Evolutionary conservation across 140 eudicot genomes (phyloP).

Genomic region (Oenanthe javanica): DNA sequence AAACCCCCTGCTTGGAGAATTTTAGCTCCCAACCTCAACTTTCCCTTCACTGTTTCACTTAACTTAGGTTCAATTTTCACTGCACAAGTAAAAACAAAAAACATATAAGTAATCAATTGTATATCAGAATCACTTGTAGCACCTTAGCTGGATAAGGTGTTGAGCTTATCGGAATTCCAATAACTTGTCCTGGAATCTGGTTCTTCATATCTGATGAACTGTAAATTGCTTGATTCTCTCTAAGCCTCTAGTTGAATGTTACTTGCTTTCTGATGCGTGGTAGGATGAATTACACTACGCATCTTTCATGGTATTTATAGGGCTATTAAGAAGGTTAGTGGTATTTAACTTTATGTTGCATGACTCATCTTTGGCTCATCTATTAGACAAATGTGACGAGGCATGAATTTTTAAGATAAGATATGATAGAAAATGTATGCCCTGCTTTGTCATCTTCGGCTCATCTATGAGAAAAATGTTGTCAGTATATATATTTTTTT

Average conservation of each 20-base stretch:
- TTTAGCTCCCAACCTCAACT: slow-evolving; percentile 38
- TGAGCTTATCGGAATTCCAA: slow-evolving; percentile 12
- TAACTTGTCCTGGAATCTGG: slow-evolving; percentile 17
- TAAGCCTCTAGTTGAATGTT: neutral
- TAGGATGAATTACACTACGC: neutral
- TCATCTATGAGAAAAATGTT: too few species aligned
- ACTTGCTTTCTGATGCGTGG: neutral
- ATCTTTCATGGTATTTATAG: neutral
- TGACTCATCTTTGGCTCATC: slow-evolving; percentile 15
- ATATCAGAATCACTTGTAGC: neutral
- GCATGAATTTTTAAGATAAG: neutral
- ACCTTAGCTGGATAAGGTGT: slow-evolving; percentile 3
- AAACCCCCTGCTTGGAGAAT: slow-evolving; percentile 24
- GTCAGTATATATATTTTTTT: neutral
- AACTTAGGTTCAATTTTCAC: slow-evolving; percentile 26
- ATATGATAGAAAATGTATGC: neutral
- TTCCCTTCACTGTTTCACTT: slow-evolving; percentile 28
- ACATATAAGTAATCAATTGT: neutral
- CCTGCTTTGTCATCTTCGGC: neutral
- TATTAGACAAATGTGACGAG: neutral
- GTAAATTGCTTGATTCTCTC: slow-evolving; percentile 3
- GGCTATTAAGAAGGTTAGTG: neutral
- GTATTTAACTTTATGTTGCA: slow-evolving; percentile 3
- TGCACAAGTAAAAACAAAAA: slow-evolving; percentile 12
- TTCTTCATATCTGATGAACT: slow-evolving; percentile 4